Percentiles rank a stretch among this genome's conserved stretches.
Conservation (phyloP, 2,329 filamentous ascomycete genomes). For the Xenosphaeropsis pyriputrescens region DNA sequence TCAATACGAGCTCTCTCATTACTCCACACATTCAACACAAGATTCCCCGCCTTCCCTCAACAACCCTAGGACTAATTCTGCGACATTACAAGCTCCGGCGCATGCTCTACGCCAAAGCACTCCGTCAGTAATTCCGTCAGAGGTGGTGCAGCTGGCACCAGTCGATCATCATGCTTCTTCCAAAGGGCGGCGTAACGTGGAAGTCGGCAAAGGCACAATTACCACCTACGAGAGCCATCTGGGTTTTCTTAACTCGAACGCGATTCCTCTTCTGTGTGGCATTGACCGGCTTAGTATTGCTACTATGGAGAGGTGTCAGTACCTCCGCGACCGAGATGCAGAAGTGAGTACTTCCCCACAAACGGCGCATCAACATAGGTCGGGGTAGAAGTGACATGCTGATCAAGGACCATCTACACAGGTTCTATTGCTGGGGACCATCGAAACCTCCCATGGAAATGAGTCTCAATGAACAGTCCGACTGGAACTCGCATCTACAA, state of each 20-base stretch:
- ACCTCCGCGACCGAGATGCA: constrained; percentile 77
- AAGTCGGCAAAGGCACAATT: constrained; percentile 73
- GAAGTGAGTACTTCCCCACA: constrained; percentile 38
- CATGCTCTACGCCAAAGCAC: constrained; percentile 1
- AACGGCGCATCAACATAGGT: too few relatives aligned
- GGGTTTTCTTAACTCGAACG: constrained; percentile 58
- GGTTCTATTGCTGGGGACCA: constrained; percentile 96
- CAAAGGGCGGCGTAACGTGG: constrained; percentile 84
- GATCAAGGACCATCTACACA: constrained; percentile 22
- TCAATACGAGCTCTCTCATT: too few relatives aligned
- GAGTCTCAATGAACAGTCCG: constrained; percentile 76
- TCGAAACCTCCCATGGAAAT: constrained; percentile 94
- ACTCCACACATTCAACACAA: too few relatives aligned
- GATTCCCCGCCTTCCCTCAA: too few relatives aligned
- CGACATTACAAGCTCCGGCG: constrained; percentile 2
- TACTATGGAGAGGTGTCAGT: constrained; percentile 80
- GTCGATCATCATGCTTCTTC: constrained; percentile 60
- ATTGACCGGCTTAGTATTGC: constrained; percentile 53
- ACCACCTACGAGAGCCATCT: constrained; percentile 60
- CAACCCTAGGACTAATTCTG: too few relatives aligned
- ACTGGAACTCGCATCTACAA: constrained; percentile 78
- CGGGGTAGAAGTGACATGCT: background rate
- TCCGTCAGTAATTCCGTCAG: background rate
- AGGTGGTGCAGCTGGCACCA: constrained; percentile 26
- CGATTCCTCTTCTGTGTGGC: constrained; percentile 64